Evolutionary conservation across 768 basidiomycete species (phyloP), one percentile per base, ranked within the genome.

Genomic region (Hortiboletus campestris): DNA sequence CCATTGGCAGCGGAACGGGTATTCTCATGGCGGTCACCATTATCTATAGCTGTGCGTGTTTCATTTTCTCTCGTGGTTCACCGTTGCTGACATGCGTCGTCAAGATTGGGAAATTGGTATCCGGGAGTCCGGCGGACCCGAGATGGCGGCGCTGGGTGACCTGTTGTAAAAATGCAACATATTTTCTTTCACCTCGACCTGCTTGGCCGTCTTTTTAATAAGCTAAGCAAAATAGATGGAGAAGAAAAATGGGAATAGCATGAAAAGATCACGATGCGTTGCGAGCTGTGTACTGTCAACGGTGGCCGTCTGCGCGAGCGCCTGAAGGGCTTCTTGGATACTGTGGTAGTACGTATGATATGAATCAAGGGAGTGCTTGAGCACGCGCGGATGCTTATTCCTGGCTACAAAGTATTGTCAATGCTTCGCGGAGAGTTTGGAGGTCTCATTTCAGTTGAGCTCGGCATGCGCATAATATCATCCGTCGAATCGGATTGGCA

Each of bases 21-120:
- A 97, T 97, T 67, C 78, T 98, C 61, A 95, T 98, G 93, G 94
- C 94, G 32, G 94, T 96, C 49, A 97, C 96, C 22, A 98, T 94
- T 68, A 97, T 98, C 73, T 97, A 97, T 73, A 89, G 91, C 73
- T 93, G 61, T 58, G 40, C 49, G 57, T 51, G 29, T 49, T 44
- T 55, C 32, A 3, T 28, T 55, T 52, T 6, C 12, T 16, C 6
- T 38, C 16, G 2, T 20, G 5, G 41, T 36, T 51, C 12, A 43
- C 16, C 55, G 17, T 14, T 53, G 28, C 56, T n/a, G 10, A 16
- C 11, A 5, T 39, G 16, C 17, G 13, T 22, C 28, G 22, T 46
- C 9, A 63, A 93, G 91, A 95, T 73, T 97, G 93, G 89, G 94
- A 97, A 72, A 94, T 97, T 49, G 94, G 94, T 53, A 89, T 68